Percentiles rank a stretch among this genome's conserved stretches.
Conservation (phyloP, 164 flowering plant genomes). For the Magnolia officinalis region DNA sequence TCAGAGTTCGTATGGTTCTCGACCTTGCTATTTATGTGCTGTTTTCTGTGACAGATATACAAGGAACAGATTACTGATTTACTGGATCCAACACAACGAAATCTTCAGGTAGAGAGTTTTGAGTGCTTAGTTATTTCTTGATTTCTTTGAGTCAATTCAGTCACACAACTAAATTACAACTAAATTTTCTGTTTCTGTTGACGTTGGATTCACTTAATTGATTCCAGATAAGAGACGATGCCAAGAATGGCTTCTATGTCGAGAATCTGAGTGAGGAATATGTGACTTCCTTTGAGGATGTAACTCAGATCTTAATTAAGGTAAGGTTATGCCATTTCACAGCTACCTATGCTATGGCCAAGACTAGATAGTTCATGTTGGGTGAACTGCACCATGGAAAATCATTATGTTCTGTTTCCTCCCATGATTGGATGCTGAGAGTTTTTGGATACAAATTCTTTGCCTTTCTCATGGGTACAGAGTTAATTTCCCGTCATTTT, state of each 20-base stretch:
- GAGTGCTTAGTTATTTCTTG: neutral
- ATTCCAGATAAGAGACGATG: conserved; percentile 78
- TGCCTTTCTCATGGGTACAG: too few species aligned
- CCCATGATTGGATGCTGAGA: neutral
- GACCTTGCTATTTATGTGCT: neutral
- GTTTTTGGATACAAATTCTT: neutral
- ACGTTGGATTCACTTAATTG: neutral
- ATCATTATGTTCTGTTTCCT: neutral
- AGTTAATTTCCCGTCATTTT: too few species aligned
- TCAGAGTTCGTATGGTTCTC: neutral
- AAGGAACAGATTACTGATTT: conserved; percentile 87
- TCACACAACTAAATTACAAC: too few species aligned
- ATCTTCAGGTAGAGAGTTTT: conserved; percentile 61
- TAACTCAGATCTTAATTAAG: conserved; percentile 84
- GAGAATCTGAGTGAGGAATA: conserved; percentile 91
- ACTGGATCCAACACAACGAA: conserved; percentile 80
- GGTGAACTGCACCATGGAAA: too few species aligned
- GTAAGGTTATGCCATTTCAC: conserved; percentile 28
- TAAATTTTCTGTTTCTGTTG: too few species aligned
- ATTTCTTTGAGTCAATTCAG: too few species aligned
- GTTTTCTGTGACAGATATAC: conserved; percentile 49
- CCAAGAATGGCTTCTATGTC: conserved; percentile 71
- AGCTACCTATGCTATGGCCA: too few species aligned
- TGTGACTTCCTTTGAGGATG: conserved; percentile 71
- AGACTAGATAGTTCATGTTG: too few species aligned